Percentiles rank a stretch among this genome's conserved stretches.
Evolutionary conservation across 306 rosid genomes (phyloP).

Genomic region (Glycine soja): DNA sequence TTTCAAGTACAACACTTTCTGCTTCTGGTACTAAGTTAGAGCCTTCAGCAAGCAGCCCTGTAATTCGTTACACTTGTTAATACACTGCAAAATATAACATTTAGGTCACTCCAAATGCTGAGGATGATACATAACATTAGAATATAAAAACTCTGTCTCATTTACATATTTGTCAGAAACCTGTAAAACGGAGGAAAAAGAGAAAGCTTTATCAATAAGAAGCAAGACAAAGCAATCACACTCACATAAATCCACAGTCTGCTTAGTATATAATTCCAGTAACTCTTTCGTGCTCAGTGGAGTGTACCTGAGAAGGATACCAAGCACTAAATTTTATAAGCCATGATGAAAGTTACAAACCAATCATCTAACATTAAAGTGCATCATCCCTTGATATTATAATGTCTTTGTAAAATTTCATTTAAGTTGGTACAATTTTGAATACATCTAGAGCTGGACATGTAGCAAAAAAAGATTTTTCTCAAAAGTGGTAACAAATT

Average conservation of each 20-base stretch:
- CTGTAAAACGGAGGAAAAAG: neutral
- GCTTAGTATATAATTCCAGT: conserved; percentile 74
- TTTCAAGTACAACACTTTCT: conserved; percentile 80
- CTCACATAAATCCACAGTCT: conserved; percentile 87
- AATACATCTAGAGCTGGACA: conserved; percentile 11
- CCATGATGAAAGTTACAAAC: conserved; percentile 6
- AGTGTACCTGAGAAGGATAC: conserved; percentile 71
- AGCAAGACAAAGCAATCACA: conserved; percentile 32
- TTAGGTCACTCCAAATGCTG: conserved; percentile 41
- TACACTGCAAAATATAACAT: conserved; percentile 49
- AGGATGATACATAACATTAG: neutral
- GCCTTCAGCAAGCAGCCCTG: conserved; percentile 87
- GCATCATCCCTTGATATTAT: neutral
- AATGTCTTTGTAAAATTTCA: neutral
- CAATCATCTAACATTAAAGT: conserved; percentile 11
- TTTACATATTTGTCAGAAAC: conserved; percentile 7
- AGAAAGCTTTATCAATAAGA: conserved; percentile 20
- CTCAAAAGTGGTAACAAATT: neutral
- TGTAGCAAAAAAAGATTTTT: conserved; percentile 6
- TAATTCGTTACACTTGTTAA: conserved; percentile 59
- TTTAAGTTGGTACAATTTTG: conserved; percentile 13
- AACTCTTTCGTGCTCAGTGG: conserved; percentile 83
- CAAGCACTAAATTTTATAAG: conserved; percentile 40
- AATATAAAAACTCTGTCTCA: conserved; percentile 11
- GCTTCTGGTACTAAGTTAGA: conserved; percentile 74